Conservation (phyloP, 345 rosid species). For the Boechera divaricarpa region DNA sequence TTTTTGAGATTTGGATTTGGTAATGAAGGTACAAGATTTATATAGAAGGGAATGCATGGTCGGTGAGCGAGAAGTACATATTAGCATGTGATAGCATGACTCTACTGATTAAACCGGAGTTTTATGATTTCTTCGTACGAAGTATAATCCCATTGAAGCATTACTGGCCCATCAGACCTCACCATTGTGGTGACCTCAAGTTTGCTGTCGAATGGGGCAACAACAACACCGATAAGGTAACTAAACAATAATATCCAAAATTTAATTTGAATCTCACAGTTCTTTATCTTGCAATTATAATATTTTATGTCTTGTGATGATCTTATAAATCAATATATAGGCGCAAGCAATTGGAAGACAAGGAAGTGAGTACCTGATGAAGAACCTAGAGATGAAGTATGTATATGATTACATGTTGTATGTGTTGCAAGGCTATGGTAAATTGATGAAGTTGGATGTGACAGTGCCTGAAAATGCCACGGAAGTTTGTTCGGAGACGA, state of each 20-base stretch:
- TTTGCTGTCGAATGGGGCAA: slow-evolving; percentile 47
- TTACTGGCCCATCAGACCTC: slow-evolving; percentile 57
- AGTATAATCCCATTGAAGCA: slow-evolving; percentile 57
- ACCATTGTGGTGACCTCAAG: slow-evolving; percentile 38
- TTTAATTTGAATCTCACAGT: neutral
- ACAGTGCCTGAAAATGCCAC: slow-evolving; percentile 46
- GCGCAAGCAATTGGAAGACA: slow-evolving; percentile 57
- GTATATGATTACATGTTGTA: slow-evolving; percentile 73
- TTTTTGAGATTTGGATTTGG: slow-evolving; percentile 5
- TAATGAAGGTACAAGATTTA: slow-evolving; percentile 55
- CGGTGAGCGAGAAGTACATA: slow-evolving; percentile 60
- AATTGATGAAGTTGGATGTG: slow-evolving; percentile 60
- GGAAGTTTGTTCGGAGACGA: slow-evolving; percentile 51
- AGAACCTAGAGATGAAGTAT: slow-evolving; percentile 52
- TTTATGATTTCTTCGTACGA: slow-evolving; percentile 53
- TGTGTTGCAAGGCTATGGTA: slow-evolving; percentile 52
- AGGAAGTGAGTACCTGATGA: slow-evolving; percentile 54
- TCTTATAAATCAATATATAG: slow-evolving; percentile 34
- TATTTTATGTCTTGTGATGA: neutral
- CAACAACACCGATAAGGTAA: slow-evolving; percentile 34
- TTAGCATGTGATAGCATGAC: slow-evolving; percentile 56
- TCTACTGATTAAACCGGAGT: slow-evolving; percentile 49
- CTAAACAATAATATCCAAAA: neutral
- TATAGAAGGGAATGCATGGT: slow-evolving; percentile 61
- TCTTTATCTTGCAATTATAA: neutral